Conservation (phyloP, 1,139 yeast species). For the Meyerozyma guilliermondii region DNA sequence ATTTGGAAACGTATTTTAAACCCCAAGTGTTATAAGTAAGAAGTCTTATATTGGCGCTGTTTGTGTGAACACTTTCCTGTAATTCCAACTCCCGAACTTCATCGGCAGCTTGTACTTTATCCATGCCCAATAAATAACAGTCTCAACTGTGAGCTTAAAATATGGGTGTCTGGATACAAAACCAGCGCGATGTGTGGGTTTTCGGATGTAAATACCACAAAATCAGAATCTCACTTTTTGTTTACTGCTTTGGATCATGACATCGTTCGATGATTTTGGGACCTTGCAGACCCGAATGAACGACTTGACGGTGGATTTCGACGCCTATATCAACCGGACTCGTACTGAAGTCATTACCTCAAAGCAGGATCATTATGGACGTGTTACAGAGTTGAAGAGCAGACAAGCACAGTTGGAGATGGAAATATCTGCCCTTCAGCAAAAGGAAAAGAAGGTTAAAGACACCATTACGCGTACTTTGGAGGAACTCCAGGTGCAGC, state of each 20-base stretch:
- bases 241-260: not conserved
- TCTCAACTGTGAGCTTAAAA: not conserved
- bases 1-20: constrained; percentile 71
- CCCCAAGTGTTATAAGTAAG: constrained; percentile 88
- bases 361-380: constrained; percentile 24
- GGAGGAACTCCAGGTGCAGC: constrained; percentile 7
- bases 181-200: not conserved
- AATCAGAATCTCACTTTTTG: not conserved
- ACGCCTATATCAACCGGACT: constrained; percentile 20
- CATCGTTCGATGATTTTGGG: constrained; percentile 22
- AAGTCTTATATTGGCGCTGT: constrained; percentile 18
- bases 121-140: not conserved
- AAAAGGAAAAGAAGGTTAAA: constrained; percentile 19
- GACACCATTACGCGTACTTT: constrained; percentile 15
- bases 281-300: constrained; percentile 25
- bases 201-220: not conserved
- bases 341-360: constrained; percentile 23
- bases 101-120: not conserved
- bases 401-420: constrained; percentile 22
- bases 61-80: not conserved
- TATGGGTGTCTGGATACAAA: not conserved
- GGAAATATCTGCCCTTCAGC: constrained; percentile 17
- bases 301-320: constrained; percentile 22
- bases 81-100: not conserved
- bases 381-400: constrained; percentile 23